A percentile compares a stretch with the other conserved stretches of the same genome.
phyloP scores from a whole-genome alignment of 2,329 filamentous ascomycete genomes.

The Fusarium anguioides region DNA sequence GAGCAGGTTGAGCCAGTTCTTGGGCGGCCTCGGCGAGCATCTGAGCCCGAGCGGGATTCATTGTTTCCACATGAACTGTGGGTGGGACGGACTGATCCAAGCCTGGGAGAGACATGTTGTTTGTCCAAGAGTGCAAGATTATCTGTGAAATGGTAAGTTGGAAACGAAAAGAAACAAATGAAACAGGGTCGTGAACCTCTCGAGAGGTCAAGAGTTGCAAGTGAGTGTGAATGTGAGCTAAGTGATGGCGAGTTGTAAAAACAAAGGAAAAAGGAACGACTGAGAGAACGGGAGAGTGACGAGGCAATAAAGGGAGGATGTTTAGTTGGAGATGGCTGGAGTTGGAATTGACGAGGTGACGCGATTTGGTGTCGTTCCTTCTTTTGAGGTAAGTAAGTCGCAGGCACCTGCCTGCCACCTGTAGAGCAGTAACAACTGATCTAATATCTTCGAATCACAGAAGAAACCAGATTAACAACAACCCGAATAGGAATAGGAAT shows the following conservation, averaged over 20 bases:
- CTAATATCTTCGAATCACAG: neutral
- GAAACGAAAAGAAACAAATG: neutral
- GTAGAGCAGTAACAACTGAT: neutral
- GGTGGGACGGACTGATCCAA: neutral
- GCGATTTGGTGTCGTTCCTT: conserved; percentile 8
- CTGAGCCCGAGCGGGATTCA: conserved; percentile 46
- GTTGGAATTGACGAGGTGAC: neutral
- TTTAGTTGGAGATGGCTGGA: neutral
- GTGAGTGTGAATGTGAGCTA: neutral
- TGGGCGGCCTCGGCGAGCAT: conserved; percentile 38
- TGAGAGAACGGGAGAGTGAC: neutral
- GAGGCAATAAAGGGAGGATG: neutral
- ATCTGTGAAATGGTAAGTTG: neutral
- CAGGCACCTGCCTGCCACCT: conserved; percentile 10
- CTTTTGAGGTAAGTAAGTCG: neutral
- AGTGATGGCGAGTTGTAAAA: neutral
- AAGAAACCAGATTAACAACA: neutral
- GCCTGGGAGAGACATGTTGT: conserved; percentile 13
- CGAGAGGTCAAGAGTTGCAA: neutral
- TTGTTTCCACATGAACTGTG: conserved; percentile 15
- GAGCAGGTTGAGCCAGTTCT: conserved; percentile 1
- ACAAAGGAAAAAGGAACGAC: neutral
- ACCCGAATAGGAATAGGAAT: neutral
- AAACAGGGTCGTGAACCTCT: neutral
- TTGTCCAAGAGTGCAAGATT: too few relatives aligned